phyloP scores from a whole-genome alignment of 1,139 yeast species.

The Pneumocystis canis region DNA sequence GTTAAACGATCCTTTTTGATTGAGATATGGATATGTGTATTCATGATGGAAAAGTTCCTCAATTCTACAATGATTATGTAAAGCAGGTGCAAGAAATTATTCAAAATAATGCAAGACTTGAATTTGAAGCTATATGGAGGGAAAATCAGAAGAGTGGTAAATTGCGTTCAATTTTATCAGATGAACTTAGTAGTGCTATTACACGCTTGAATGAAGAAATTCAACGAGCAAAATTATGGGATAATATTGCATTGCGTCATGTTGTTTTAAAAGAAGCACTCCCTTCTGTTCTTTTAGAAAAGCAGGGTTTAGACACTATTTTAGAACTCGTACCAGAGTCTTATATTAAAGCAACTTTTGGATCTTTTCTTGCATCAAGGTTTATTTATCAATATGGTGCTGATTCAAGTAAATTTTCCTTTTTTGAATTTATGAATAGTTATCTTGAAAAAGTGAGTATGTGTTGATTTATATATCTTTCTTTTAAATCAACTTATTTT shows the following conservation, averaged over 20 bases:
- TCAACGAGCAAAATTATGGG: constrained; percentile 74
- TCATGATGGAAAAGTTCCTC: constrained; percentile 38
- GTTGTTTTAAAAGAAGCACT: constrained; percentile 61
- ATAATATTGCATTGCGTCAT: constrained; percentile 63
- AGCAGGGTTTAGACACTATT: constrained; percentile 62
- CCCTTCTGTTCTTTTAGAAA: constrained; percentile 56
- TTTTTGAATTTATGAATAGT: not conserved
- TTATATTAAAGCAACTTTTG: constrained; percentile 78
- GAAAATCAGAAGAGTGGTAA: constrained; percentile 53
- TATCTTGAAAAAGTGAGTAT: not conserved
- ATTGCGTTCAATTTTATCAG: constrained; percentile 68
- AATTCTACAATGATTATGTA: constrained; percentile 69
- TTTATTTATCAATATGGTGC: constrained; percentile 76
- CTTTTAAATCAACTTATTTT: not conserved
- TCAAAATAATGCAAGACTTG: constrained; percentile 63
- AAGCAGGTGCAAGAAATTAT: constrained; percentile 64
- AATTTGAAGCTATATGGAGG: constrained; percentile 78
- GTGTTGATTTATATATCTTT: not conserved
- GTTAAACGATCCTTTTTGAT: not conserved
- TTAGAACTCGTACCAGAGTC: constrained; percentile 71
- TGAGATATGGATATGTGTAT: constrained; percentile 74
- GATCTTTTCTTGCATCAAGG: constrained; percentile 75
- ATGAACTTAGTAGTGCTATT: constrained; percentile 70
- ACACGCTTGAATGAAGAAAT: constrained; percentile 83
- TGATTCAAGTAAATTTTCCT: constrained; percentile 33